A percentile compares a stretch with the other conserved stretches of the same genome.
Evolutionary conservation across 805 yeast genomes (phyloP).

Genomic region (Wickerhamiella alocasiicola): DNA sequence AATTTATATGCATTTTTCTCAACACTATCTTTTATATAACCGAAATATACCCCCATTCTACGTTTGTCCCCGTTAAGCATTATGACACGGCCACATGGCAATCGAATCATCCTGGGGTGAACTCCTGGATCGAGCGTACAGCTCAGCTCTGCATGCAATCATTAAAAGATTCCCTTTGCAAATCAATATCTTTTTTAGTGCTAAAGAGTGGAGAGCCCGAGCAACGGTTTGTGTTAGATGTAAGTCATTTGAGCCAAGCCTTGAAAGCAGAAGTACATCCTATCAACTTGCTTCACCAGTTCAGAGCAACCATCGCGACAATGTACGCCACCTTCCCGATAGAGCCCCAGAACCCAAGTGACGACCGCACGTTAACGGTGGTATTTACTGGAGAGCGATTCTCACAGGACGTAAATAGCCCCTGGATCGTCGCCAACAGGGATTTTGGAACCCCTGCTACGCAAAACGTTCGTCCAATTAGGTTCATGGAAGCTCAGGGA

Average conservation of each 20-base stretch:
- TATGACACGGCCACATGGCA: constrained; percentile 34
- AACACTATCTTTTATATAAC: constrained; percentile 46
- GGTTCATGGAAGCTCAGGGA: constrained; percentile 33
- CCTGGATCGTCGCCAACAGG: constrained; percentile 22
- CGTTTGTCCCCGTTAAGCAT: constrained; percentile 35
- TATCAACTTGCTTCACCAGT: constrained; percentile 12
- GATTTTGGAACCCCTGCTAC: constrained; percentile 15
- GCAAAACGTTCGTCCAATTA: constrained; percentile 28
- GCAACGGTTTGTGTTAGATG: constrained; percentile 32
- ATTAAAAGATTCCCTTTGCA: not conserved
- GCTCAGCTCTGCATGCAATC: constrained; percentile 25
- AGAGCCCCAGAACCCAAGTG: not conserved
- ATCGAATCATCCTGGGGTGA: constrained; percentile 37
- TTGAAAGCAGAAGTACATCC: constrained; percentile 10
- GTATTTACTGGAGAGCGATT: constrained; percentile 15
- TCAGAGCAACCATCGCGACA: constrained; percentile 13
- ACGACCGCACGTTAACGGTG: constrained; percentile 14
- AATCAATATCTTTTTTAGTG: constrained; percentile 27
- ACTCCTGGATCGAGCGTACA: constrained; percentile 33
- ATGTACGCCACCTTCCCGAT: not conserved
- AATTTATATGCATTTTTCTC: constrained; percentile 38
- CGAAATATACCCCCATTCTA: constrained; percentile 39
- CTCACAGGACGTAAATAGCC: constrained; percentile 13
- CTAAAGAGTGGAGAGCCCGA: constrained; percentile 27
- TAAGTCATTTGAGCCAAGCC: constrained; percentile 25